Evolutionary conservation across 805 yeast species (phyloP), one percentile per base, ranked within the genome.

Genomic region (Metahyphopichia silvanorum): DNA sequence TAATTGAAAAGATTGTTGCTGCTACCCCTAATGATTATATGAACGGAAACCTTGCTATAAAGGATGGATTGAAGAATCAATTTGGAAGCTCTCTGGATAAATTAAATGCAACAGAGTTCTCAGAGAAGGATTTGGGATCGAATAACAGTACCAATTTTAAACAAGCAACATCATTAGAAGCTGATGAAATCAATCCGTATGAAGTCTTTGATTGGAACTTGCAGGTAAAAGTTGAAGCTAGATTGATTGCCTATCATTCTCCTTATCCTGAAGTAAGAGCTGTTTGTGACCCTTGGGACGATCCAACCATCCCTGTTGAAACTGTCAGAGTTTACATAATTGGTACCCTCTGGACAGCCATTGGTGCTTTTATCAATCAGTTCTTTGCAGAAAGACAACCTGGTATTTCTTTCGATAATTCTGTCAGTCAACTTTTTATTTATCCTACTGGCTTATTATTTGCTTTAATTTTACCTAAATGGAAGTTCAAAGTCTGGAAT

Each of bases 381-480:
- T 76, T 77, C 46, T 78, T 77, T 49, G 55, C 63, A 6, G 77
- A 75, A 33, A 65, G 82, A 55, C 53, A 62, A 46, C 80, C 81
- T 18, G 37, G 66, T 14, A 74, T 76, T 36, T 28, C 58, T 8
- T 51, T 74, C n/a, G 32, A 55, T 3, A 45, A 74, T 16, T 40
- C 72, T 3, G 69, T 72, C 27, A 47, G 64, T 35, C 77, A 74
- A 44, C 51, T 74, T 42, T 55, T 71, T 32, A 45, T 69, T 29
- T 68, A 61, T 40, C 72, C 74, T 20, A 51, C 61, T 46, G 77
- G 78, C 42, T 46, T 41, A 29, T 40, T 66, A 1, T 59, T 42
- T 33, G 45, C 44, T 11, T 38, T 27, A 19, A 56, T 60, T 13
- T 37, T 67, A 12, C 75, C 76, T 4, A 65, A 69, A 33, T 47